These are phyloP conservation scores for Plectranthus barbatus DNA, from an alignment of 257 asterid species.

Conservation along the genomic window DNA sequence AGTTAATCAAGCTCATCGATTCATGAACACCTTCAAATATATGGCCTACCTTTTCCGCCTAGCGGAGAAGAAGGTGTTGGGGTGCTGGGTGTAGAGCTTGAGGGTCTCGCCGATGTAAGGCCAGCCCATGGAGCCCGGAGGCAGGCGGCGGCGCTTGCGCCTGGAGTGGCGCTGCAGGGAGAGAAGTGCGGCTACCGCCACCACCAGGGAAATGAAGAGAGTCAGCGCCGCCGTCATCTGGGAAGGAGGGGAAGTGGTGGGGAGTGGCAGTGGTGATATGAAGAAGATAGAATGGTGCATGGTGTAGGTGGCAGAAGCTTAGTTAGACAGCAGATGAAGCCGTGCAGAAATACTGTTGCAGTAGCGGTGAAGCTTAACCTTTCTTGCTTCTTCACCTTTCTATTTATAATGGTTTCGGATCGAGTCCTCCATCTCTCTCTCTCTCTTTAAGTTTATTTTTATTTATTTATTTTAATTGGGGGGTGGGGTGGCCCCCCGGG, in stretches of 20 bases:
- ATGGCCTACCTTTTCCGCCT: constrained; percentile 46
- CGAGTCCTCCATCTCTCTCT: background rate
- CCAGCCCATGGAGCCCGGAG: constrained; percentile 85
- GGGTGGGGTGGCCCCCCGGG: no score
- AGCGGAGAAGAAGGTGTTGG: constrained; percentile 49
- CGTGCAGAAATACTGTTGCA: background rate
- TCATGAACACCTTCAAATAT: no score
- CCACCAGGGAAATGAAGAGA: background rate
- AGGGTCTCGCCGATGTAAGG: constrained; percentile 69
- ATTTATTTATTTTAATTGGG: no score
- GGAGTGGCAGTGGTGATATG: background rate
- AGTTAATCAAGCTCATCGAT: no score
- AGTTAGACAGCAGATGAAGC: background rate
- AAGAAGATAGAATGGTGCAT: constrained; percentile 18
- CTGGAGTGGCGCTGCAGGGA: constrained; percentile 6
- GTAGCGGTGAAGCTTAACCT: constrained; percentile 15
- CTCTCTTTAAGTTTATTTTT: background rate
- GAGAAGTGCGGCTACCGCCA: background rate
- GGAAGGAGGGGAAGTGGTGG: no score
- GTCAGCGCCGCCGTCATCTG: no score
- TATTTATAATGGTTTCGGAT: constrained; percentile 12
- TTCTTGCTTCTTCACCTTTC: background rate
- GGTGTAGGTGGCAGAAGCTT: constrained; percentile 24
- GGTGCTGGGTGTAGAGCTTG: constrained; percentile 53
- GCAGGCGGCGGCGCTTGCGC: constrained; percentile 21